Base-by-base conservation (phyloP, 2,329 filamentous ascomycete genomes). In the Onygenales sp. region DNA sequence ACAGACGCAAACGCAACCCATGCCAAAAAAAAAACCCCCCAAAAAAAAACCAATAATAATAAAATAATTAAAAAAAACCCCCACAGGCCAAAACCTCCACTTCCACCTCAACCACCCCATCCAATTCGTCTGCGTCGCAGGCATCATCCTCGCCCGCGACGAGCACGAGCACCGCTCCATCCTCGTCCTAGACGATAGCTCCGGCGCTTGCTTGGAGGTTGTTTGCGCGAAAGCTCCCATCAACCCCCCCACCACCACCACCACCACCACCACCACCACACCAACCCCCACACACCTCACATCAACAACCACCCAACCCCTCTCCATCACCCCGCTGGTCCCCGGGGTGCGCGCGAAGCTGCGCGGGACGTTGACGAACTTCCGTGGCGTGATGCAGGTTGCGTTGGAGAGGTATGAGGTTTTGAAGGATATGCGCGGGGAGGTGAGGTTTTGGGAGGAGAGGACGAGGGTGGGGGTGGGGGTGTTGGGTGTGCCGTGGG, bases 51-150 rank as follows among this genome's bases (percentile, higher is more conserved):
- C n/a, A n/a, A n/a, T n/a, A n/a, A n/a, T n/a, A n/a, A n/a, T n/a
- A n/a, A n/a, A n/a, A n/a, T n/a, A n/a, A n/a, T n/a, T n/a, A 17
- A n/a, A 10, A 45, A 45, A 17, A 8, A 17, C 32, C n/a, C n/a
- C n/a, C 33, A 32, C 34, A 81, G 79, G 75, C 44, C 78, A 81
- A 63, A 71, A 75, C 48, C 68, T 81, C 40, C 81, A 77, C 67
- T 89, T 90, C 67, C 77, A 83, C 70, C 69, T 76, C 49, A 91
- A 90, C 66, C 82, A 91, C 59, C 87, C 87, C 0, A 82, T 92
- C 60, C 82, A 83, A 76, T 91, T 84, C 80, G 80, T 87, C 51
- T 83, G 84, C 56, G 68, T 91, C 34, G 78, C 83, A 6, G 88
- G 88, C 33, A 68, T 89, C 7, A 77, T 92, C 21, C 83, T 90